Conservation (phyloP, 257 asterid species). For the Ballota nigra region DNA sequence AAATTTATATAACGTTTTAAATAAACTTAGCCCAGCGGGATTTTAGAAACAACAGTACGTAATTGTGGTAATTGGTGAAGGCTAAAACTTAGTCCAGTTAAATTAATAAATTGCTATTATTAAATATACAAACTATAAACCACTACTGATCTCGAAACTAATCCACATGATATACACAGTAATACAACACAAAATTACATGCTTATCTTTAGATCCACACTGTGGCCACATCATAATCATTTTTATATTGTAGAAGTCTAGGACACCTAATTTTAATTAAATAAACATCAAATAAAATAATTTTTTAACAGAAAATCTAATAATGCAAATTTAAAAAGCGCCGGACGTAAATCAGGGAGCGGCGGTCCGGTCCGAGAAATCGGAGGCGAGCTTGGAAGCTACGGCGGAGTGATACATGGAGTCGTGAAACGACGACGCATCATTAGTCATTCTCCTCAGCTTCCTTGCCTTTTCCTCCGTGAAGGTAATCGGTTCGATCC, state of each 20-base stretch:
- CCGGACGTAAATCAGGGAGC: neutral
- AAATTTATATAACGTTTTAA: too few species aligned
- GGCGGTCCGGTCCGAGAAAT: constrained; percentile 31
- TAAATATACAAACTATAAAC: neutral
- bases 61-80: neutral
- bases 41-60: neutral
- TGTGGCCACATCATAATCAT: constrained; percentile 18
- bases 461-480: constrained; percentile 72
- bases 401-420: constrained; percentile 76
- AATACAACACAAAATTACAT: constrained; percentile 5
- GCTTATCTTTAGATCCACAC: neutral
- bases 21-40: too few species aligned
- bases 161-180: constrained; percentile 1
- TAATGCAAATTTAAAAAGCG: neutral
- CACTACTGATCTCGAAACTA: neutral
- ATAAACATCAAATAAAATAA: neutral
- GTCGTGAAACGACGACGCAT: constrained; percentile 50
- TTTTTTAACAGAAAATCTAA: neutral
- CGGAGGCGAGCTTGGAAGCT: constrained; percentile 79
- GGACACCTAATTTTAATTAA: neutral
- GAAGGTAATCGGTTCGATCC: constrained; percentile 46
- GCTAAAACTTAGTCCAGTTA: neutral
- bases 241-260: neutral
- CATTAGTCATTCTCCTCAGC: constrained; percentile 51
- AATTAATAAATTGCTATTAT: constrained; percentile 2